Base-by-base conservation (phyloP, 148 eudicot genomes). In the Pharnaceum exiguum region DNA sequence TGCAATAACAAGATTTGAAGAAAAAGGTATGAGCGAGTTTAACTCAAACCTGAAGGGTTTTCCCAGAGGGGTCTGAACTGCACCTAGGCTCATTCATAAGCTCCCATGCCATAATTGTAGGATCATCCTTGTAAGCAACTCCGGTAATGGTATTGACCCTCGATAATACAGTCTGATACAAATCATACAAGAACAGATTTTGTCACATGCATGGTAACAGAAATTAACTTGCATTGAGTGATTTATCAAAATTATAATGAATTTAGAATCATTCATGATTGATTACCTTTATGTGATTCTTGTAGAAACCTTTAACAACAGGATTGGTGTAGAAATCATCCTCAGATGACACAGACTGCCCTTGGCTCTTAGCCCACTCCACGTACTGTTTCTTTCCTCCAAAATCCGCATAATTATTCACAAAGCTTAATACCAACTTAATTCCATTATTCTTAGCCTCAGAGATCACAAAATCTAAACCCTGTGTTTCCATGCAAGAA, bases 71-170 rank as follows among this genome's bases (percentile, higher is more conserved):
- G 57, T 87, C 90, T 2, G 85, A 68, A 50, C 65, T 27, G 73
- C 95, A 83, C 57, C 90, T 53, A 3, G 95, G 95, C 71, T 83
- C 95, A 68, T 87, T 87, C 68, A 87, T 87, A 2, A 87, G 90
- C 71, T 87, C 95, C 95, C 95, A 87, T 19, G 83, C 95, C 90
- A 87, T 83, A 45, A 87, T 81, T 35, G 81, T 79, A 0, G 85
- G 77, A 47, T 87, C 95, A 59, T 83, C 87, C 62, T 77, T 79
- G 73, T 83, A 83, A 0, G 70, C 76, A 36, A 83, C 70, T 57
- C 80, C 72, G 3, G 67, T 87, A 33, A 81, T 63, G 72, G 67
- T 81, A 55, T 87, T 87, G 1, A 65, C 71, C 55, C 95, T 83
- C 37, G 82, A 81, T 31, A 87, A 71, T 31, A 83, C 79, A 33